Conservation (phyloP, 2,329 filamentous ascomycete species). For the Cordyceps javanica region DNA sequence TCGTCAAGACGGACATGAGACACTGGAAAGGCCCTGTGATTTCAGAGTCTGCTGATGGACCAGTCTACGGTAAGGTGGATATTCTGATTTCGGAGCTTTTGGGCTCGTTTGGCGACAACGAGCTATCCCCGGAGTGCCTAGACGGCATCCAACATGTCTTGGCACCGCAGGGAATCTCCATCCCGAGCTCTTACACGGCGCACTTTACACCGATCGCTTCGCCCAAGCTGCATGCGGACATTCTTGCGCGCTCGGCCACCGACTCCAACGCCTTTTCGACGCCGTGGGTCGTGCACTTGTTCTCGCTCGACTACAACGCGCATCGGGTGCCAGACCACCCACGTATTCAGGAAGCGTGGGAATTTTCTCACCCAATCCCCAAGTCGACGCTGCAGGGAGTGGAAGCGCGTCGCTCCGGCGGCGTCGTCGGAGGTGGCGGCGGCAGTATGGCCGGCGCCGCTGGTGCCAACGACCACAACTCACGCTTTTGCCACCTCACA, state of each 20-base stretch:
- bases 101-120: constrained; percentile 94
- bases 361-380: constrained; percentile 72
- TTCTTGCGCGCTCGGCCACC: constrained; percentile 53
- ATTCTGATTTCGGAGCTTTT: constrained; percentile 92
- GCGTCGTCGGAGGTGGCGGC: constrained; percentile 59
- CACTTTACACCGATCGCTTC: constrained; percentile 89
- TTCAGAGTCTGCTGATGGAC: constrained; percentile 35
- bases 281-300: constrained; percentile 90
- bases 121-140: constrained; percentile 91
- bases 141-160: constrained; percentile 92
- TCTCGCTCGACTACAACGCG: constrained; percentile 80
- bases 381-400: constrained; percentile 48
- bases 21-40: constrained; percentile 79
- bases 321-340: constrained; percentile 51
- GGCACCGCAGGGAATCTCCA: constrained; percentile 80
- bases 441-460: constrained; percentile 70
- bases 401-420: constrained; percentile 54
- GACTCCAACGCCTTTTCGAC: constrained; percentile 77
- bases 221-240: constrained; percentile 77
- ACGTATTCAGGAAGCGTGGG: constrained; percentile 72
- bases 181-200: constrained; percentile 87
- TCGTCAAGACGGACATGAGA: constrained; percentile 96
- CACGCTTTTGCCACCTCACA: constrained; percentile 67
- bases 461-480: constrained; percentile 87
- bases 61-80: constrained; percentile 65